Evolutionary conservation across 345 rosid species (phyloP).

Genomic region (Populus nigra): DNA sequence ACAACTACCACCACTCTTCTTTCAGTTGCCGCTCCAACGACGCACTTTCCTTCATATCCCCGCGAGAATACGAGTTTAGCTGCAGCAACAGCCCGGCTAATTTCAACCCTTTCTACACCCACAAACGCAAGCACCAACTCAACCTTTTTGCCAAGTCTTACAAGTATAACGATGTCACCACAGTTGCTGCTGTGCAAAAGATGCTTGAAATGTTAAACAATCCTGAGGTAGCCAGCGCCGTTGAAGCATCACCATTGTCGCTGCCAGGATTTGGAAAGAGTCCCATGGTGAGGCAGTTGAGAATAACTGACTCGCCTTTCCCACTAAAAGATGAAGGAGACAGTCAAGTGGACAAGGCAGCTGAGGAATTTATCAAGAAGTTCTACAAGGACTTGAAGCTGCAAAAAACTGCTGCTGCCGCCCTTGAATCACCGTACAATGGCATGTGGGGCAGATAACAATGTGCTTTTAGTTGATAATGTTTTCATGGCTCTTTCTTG

Average conservation of each 20-base stretch:
- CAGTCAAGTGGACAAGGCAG: slow-evolving; percentile 61
- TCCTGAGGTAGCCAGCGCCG: slow-evolving; percentile 28
- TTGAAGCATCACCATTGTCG: slow-evolving; percentile 36
- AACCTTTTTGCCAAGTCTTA: slow-evolving; percentile 25
- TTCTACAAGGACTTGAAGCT: slow-evolving; percentile 62
- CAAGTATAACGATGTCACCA: slow-evolving; percentile 46
- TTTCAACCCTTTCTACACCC: slow-evolving; percentile 25
- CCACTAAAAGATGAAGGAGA: slow-evolving; percentile 57
- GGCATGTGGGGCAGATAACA: slow-evolving; percentile 45
- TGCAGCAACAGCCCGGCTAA: slow-evolving; percentile 84
- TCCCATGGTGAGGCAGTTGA: slow-evolving; percentile 57
- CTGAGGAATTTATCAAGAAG: slow-evolving; percentile 85
- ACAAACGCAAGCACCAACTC: slow-evolving; percentile 42
- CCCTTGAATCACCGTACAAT: slow-evolving; percentile 50
- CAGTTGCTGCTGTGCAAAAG: slow-evolving; percentile 57
- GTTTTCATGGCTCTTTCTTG: not conserved
- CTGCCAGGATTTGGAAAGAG: slow-evolving; percentile 62
- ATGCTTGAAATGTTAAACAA: slow-evolving; percentile 65
- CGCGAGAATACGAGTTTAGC: slow-evolving; percentile 84
- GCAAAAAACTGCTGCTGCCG: slow-evolving; percentile 43
- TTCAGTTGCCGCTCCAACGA: slow-evolving; percentile 71
- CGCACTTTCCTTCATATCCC: slow-evolving; percentile 58
- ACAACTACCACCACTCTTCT: slow-evolving; percentile 37
- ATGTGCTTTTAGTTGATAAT: not conserved
- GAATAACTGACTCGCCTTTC: slow-evolving; percentile 81